Base-by-base conservation (phyloP, 2,329 filamentous ascomycete genomes). In the Ceratocystis papillata region DNA sequence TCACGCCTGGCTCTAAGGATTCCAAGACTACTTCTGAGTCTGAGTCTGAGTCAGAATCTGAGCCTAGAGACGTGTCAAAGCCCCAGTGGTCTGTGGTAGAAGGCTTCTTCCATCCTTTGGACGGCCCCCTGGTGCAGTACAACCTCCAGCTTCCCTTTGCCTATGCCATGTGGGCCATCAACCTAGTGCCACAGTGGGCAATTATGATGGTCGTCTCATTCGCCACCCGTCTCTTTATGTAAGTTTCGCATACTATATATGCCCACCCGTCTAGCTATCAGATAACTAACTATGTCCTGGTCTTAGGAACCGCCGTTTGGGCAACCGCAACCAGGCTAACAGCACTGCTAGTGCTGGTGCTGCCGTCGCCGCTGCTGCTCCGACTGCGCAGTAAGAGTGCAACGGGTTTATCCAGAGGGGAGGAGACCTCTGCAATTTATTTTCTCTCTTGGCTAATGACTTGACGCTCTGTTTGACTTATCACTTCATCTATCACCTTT, bases 181-280 rank as follows among this genome's bases (percentile, higher is more conserved):
- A 81, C 71, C 76, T 87, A 62, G 76, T 90, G 67, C 83, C 88
- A 67, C 85, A 86, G 78, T 93, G 89, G 89, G 76, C 84, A 65
- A 85, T 90, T 73, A 92, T 93, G 89, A 80, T 93, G 70, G 73
- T 83, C 62, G 80, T 93, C 71, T 89, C 86, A 64, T 85, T 92
- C 74, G 72, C 87, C 69, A 90, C 85, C 80, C 82, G 88, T 73
- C 82, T 79, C 67, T 82, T 92, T 75, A 90, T 92, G 89, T 90
- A 78, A 82, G 87, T 80, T 65, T n/a, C 17, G 15, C 5, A 53
- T 8, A 1, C 5, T 3, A 30, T 6, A 30, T 33, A 8, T 22
- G n/a, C 25, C 22, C 33, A 7, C 17, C n/a, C 46, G n/a, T 10
- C 6, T 48, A 4, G 46, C n/a, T n/a, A 20, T 20, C 20, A 45